phyloP scores from a whole-genome alignment of 345 rosid genomes.

The Arabis hirsuta region DNA sequence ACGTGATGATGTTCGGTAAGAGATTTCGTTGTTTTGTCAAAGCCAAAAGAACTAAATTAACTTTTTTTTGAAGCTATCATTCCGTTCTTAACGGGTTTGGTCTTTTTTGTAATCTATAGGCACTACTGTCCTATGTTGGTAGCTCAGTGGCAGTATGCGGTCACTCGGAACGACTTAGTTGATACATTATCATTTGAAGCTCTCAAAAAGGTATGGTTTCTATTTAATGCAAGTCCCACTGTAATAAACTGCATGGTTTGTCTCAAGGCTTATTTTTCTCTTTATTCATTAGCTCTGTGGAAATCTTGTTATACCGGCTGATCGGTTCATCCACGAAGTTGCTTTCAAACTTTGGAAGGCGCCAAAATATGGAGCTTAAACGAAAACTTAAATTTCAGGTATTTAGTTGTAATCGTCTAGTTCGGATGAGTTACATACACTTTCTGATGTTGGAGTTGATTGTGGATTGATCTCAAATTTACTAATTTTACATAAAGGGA shows the following conservation, averaged over 20 bases:
- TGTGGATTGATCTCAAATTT: slow-evolving; percentile 19
- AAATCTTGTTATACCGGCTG: slow-evolving; percentile 84
- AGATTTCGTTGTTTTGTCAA: not conserved
- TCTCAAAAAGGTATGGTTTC: slow-evolving; percentile 61
- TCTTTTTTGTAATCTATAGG: slow-evolving; percentile 52
- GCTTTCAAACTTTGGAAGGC: slow-evolving; percentile 99
- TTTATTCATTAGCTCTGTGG: slow-evolving; percentile 59
- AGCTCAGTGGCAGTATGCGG: slow-evolving; percentile 89
- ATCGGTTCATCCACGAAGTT: slow-evolving; percentile 89
- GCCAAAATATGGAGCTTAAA: slow-evolving; percentile 94
- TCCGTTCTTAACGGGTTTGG: slow-evolving; percentile 17
- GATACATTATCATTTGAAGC: slow-evolving; percentile 68
- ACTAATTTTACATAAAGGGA: slow-evolving; percentile 24
- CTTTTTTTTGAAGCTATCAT: not conserved
- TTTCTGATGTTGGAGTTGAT: slow-evolving; percentile 27
- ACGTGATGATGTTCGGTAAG: slow-evolving; percentile 74
- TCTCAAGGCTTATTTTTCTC: not conserved
- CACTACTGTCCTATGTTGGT: slow-evolving; percentile 79
- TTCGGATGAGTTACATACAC: not conserved
- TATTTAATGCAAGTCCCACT: not conserved
- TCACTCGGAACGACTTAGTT: slow-evolving; percentile 78
- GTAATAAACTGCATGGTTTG: not conserved
- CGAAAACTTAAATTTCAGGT: slow-evolving; percentile 8
- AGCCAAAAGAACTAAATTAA: not conserved
- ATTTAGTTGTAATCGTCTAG: slow-evolving; percentile 25